A percentile compares a stretch with the other conserved stretches of the same genome.
Evolutionary conservation across 352 stramenopile genomes (phyloP).

Genomic region (Phytopythium sindhum): DNA sequence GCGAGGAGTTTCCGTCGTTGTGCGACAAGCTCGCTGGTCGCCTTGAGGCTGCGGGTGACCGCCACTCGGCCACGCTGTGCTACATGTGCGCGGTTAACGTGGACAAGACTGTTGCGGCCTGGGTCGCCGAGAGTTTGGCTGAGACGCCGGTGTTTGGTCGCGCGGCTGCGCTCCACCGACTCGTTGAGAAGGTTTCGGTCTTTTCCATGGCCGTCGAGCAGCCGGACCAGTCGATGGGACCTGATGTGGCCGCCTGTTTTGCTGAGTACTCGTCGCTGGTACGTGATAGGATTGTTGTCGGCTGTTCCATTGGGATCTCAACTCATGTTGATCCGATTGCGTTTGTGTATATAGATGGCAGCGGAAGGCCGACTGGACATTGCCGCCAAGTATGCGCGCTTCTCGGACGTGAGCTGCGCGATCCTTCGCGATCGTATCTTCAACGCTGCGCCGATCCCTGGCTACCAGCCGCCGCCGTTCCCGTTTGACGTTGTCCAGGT

Average conservation of each 20-base stretch:
- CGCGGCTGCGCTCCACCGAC: slow-evolving; percentile 90
- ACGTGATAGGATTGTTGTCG: slow-evolving; percentile 17
- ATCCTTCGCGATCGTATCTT: slow-evolving; percentile 88
- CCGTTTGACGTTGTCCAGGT: slow-evolving; percentile 81
- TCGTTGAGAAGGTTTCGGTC: slow-evolving; percentile 96
- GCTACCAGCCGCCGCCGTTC: slow-evolving; percentile 79
- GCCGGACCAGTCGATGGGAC: slow-evolving; percentile 78
- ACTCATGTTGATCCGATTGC: background rate
- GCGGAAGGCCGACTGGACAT: slow-evolving; percentile 91
- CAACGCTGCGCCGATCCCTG: slow-evolving; percentile 71
- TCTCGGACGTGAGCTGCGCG: slow-evolving; percentile 65
- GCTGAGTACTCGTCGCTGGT: slow-evolving; percentile 88
- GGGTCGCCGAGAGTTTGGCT: slow-evolving; percentile 89
- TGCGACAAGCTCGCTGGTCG: slow-evolving; percentile 92
- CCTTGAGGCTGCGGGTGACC: slow-evolving; percentile 90
- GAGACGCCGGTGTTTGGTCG: slow-evolving; percentile 60
- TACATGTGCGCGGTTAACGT: slow-evolving; percentile 97
- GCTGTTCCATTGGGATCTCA: background rate
- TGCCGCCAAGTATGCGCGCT: slow-evolving; percentile 91
- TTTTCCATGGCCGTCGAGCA: slow-evolving; percentile 89
- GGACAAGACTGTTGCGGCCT: slow-evolving; percentile 83
- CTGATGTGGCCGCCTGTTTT: slow-evolving; percentile 89
- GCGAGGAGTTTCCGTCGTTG: slow-evolving; percentile 95
- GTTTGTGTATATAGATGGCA: slow-evolving; percentile 65
- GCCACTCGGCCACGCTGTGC: slow-evolving; percentile 92